These are phyloP conservation scores for Apiotrichum laibachii DNA, from an alignment of 1,284 basidiomycete species.

Conservation along the genomic window DNA sequence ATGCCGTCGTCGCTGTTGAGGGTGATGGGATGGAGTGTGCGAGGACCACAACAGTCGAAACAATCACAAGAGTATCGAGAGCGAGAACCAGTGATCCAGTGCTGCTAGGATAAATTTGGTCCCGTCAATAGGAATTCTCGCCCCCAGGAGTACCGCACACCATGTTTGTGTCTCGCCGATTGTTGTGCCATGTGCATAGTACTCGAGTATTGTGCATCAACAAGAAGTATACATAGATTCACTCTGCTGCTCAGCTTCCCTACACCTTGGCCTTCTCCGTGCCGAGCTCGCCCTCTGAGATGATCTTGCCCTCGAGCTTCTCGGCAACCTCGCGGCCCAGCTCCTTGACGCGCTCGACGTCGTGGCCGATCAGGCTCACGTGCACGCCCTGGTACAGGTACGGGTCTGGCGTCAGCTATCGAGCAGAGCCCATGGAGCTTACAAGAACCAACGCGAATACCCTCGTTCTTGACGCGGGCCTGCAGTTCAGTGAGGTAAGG, in stretches of 20 bases:
- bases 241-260: neutral
- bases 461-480: conserved; percentile 67
- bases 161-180: neutral
- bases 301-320: conserved; percentile 54
- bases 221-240: neutral
- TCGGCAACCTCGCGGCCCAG: conserved; percentile 63
- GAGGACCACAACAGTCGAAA: neutral
- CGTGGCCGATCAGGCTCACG: conserved; percentile 76
- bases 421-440: conserved; percentile 18
- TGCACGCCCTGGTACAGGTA: conserved; percentile 56
- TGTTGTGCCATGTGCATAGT: no score
- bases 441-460: conserved; percentile 77
- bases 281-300: conserved; percentile 52
- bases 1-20: neutral
- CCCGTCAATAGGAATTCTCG: neutral
- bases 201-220: no score
- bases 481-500: conserved; percentile 80
- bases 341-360: conserved; percentile 57
- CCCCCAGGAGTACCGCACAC: neutral
- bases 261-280: conserved; percentile 33
- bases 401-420: conserved; percentile 54
- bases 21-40: neutral
- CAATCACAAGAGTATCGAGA: no score
- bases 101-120: neutral
- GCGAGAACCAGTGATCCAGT: no score